Base-by-base conservation (phyloP, 176 grass and related monocot species). In the Puya raimondii region DNA sequence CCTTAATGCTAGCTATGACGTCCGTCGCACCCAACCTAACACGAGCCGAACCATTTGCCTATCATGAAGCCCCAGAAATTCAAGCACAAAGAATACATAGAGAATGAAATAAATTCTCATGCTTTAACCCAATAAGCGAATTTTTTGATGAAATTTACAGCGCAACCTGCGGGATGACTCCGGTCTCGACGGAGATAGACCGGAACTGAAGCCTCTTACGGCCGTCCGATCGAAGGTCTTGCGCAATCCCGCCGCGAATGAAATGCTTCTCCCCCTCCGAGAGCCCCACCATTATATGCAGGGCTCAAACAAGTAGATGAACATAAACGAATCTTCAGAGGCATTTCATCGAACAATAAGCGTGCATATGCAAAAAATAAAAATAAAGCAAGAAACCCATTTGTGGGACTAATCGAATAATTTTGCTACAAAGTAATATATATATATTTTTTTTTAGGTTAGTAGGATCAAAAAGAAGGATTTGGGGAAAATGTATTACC, bases 1-100 rank as follows among this genome's bases (percentile, higher is more conserved):
- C 91, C 91, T 96, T 96, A 64, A 96, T 88, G 66, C 85, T 96
- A 15, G 84, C 83, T 50, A 96, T 91, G 67, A 96, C 86, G 69
- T 96, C 86, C 10, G 88, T 91, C 63, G 72, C 83, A 9, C 86
- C 92, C 22, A 96, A 77, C 74, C 83, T 85, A 66, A 91, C 83
- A 76, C 83, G 83, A 48, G 79, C 83, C 1, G 88, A 96, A 68
- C 92, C 88, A 69, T 85, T 96, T 0, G 88, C 92, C 92, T 96
- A n/a, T 4, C 66, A 47, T 14, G 13, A 63, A 21, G 1, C 78
- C 73, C 48, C 23, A 83, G n/a, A 59, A 17, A 59, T 17, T 15
- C 15, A 59, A 59, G 20, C 18, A 15, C 15, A 59, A 59, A 59
- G 15, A 9, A 18, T 57, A 15, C 8, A 27, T 65, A 73, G 14